These are phyloP conservation scores for Paraconiothyrium sp. DNA, from an alignment of 2,329 filamentous ascomycete species.

Conservation along the genomic window DNA sequence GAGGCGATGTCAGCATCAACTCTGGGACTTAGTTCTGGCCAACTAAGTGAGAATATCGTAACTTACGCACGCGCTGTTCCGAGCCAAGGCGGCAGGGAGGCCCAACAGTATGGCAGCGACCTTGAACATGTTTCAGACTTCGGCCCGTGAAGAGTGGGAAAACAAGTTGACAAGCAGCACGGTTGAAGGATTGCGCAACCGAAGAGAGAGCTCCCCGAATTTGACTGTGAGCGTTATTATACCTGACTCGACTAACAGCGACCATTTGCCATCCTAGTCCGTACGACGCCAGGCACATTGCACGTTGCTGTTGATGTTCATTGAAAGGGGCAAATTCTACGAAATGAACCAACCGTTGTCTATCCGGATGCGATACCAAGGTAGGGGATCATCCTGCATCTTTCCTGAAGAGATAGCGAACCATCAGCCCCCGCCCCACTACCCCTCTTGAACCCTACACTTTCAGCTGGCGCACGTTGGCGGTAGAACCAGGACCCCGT, in stretches of 20 bases:
- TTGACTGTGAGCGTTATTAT: neutral
- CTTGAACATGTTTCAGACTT: conserved; percentile 7
- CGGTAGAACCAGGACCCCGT: neutral
- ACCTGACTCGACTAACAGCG: conserved; percentile 1
- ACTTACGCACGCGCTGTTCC: conserved; percentile 7
- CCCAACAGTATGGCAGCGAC: neutral
- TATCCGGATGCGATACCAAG: neutral
- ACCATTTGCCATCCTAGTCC: neutral
- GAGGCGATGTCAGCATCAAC: neutral
- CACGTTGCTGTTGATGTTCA: neutral
- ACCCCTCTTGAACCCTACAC: neutral
- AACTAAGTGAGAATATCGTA: neutral
- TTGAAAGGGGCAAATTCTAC: neutral
- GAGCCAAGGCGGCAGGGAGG: conserved; percentile 6
- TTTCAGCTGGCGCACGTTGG: too few species aligned
- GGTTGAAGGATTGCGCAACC: neutral
- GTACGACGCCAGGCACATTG: neutral
- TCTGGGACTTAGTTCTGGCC: neutral
- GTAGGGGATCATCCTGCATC: neutral
- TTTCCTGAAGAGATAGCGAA: neutral
- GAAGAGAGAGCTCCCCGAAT: neutral
- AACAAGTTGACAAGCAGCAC: neutral
- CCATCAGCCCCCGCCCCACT: neutral
- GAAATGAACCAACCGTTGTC: neutral
- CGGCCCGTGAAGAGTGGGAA: neutral